phyloP scores from a whole-genome alignment of 805 yeast species.

The Sungouiella blattae region DNA sequence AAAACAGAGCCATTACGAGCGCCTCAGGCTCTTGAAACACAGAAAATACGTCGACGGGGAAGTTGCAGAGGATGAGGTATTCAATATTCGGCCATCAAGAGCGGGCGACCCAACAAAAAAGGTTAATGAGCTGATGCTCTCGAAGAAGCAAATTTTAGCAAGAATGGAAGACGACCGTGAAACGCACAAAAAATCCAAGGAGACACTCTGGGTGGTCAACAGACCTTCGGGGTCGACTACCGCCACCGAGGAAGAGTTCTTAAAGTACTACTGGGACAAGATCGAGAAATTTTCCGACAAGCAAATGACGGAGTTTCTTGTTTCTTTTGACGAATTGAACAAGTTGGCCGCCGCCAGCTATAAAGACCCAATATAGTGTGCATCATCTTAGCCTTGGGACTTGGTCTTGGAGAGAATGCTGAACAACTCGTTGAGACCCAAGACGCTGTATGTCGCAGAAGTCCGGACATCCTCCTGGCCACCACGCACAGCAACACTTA shows the following conservation, averaged over 20 bases:
- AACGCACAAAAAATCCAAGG: slow-evolving; percentile 80
- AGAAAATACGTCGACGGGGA: slow-evolving; percentile 14
- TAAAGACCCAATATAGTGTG: slow-evolving; percentile 38
- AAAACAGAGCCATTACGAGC: slow-evolving; percentile 50
- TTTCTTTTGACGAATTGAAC: slow-evolving; percentile 50
- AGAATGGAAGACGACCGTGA: slow-evolving; percentile 95
- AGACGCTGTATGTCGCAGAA: slow-evolving; percentile 59
- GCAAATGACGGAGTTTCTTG: slow-evolving; percentile 40
- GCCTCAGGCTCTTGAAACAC: slow-evolving; percentile 38
- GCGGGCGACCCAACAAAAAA: slow-evolving; percentile 22
- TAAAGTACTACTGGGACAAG: slow-evolving; percentile 47
- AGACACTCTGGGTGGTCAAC: slow-evolving; percentile 69
- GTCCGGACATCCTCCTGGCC: slow-evolving; percentile 47
- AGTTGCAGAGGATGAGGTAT: slow-evolving; percentile 20
- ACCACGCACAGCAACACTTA: slow-evolving; percentile 52
- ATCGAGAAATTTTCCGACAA: slow-evolving; percentile 44
- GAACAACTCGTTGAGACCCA: slow-evolving; percentile 69
- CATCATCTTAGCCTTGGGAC: neutral
- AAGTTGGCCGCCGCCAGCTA: slow-evolving; percentile 52
- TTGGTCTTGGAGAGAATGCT: slow-evolving; percentile 38
- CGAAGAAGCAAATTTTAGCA: slow-evolving; percentile 55
- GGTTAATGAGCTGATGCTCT: slow-evolving; percentile 19
- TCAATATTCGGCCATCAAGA: slow-evolving; percentile 22
- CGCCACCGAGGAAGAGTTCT: slow-evolving; percentile 36
- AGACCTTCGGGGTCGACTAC: slow-evolving; percentile 36